A percentile compares a stretch with the other conserved stretches of the same genome.
These are phyloP conservation scores for Paratinospora sagittata DNA, from an alignment of 164 flowering plant species.

Conservation along the genomic window DNA sequence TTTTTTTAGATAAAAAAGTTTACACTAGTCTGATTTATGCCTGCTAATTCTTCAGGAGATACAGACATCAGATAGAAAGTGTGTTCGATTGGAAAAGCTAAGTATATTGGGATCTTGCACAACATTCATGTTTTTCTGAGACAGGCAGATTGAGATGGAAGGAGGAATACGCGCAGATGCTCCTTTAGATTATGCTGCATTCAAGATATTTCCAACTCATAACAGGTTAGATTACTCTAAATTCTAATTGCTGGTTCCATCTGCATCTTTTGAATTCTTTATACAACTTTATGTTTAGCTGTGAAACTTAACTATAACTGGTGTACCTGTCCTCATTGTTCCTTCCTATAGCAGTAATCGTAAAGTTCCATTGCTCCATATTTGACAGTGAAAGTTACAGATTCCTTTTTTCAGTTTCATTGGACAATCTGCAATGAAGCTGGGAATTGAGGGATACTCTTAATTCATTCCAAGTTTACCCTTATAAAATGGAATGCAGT, in stretches of 20 bases:
- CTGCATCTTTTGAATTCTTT: neutral
- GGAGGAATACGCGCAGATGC: constrained; percentile 31
- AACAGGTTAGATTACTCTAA: constrained; percentile 36
- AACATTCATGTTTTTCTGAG: neutral
- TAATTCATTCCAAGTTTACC: neutral
- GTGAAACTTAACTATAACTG: neutral
- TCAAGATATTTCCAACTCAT: constrained; percentile 40
- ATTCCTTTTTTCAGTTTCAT: too few relatives aligned
- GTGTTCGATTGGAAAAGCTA: too few relatives aligned
- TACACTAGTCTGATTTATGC: too few relatives aligned
- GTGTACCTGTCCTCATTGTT: neutral
- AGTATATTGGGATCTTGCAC: neutral
- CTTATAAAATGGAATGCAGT: too few relatives aligned
- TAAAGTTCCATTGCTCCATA: neutral
- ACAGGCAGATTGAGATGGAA: constrained; percentile 32
- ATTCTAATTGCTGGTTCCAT: neutral
- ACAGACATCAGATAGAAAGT: too few relatives aligned
- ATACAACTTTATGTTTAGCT: too few relatives aligned
- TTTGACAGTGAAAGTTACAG: neutral
- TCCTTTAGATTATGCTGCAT: constrained; percentile 44
- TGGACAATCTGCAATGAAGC: neutral
- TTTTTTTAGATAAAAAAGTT: too few relatives aligned
- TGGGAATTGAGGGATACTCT: neutral
- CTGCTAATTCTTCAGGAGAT: neutral
- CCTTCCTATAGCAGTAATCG: neutral